Evolutionary conservation across 805 yeast species (phyloP), one percentile per base, ranked within the genome.

Genomic region (Henningerozyma blattae): DNA sequence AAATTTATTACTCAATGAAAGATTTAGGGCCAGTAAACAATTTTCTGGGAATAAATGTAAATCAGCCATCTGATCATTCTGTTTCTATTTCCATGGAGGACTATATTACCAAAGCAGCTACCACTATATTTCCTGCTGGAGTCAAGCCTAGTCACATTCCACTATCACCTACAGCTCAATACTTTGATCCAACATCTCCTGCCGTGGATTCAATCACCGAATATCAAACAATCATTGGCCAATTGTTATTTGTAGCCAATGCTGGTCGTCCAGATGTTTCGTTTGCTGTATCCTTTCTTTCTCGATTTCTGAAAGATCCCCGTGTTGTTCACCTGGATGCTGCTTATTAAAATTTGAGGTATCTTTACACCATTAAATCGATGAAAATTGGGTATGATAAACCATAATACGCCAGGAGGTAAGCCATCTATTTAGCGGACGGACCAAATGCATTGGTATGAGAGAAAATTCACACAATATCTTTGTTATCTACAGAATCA

Each of bases 241-340:
- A 36, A 13, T 16, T 38, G 13, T 5, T 39, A 2, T 38, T 36
- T 31, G 15, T 18, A 10, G 36, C 42, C 18, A 38, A 38, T 32
- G 22, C 38, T 15, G 39, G 35, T n/a, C 28, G 44, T 7, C 44
- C 44, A 16, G 42, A 41, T 20, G 27, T 41, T 24, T 28, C 44
- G 3, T 33, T 18, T 20, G 7, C 39, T 1, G 37, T 36, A 3
- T 39, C 42, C 1, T 5, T 28, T 2, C 19, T 36, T 2, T 34
- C 37, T 3, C 30, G 40, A 9, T 39, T 34, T 28, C 24, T 39
- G 3, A 30, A 32, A 28, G 27, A 30, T 16, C 41, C 43, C 6
- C 26, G 35, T 3, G 20, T 16, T 4, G 22, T 34, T 10, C 44
- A 41, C 18, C 3, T 31, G 10, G 7, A 10, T 2, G 34, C 34